phyloP scores from a whole-genome alignment of 257 asterid species.

The Petunia axillaris region DNA sequence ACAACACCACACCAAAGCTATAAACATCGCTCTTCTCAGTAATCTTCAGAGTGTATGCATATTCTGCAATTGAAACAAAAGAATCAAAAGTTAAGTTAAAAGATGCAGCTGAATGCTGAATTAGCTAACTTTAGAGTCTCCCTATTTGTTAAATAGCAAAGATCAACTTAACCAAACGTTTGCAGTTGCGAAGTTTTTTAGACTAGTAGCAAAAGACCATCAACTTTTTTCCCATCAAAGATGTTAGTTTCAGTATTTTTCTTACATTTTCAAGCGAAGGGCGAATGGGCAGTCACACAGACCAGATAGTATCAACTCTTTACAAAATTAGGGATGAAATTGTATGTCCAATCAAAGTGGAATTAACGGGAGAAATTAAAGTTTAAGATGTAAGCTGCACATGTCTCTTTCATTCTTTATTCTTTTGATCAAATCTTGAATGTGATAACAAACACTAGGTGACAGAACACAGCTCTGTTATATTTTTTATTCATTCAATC shows the following conservation, averaged over 20 bases:
- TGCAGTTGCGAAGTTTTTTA: not conserved
- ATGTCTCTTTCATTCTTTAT: not conserved
- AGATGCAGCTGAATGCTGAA: not conserved
- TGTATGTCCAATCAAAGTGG: conserved; percentile 20
- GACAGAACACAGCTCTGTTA: conserved; percentile 17
- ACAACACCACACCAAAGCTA: conserved; percentile 72
- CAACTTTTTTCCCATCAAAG: not conserved
- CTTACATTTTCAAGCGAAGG: not conserved
- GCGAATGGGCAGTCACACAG: not conserved
- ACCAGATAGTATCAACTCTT: not conserved
- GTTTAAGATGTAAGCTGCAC: not conserved
- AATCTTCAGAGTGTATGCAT: conserved; percentile 70
- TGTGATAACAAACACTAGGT: conserved; percentile 12
- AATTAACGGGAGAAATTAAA: not conserved
- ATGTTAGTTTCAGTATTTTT: not conserved
- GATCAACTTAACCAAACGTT: conserved; percentile 8
- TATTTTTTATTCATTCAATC: conserved; percentile 5
- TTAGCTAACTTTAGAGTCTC: not conserved
- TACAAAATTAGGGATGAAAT: conserved; percentile 17
- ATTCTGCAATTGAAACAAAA: conserved; percentile 50
- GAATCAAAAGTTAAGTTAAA: not conserved
- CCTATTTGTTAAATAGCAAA: not conserved
- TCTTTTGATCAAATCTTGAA: not conserved
- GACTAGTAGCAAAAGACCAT: not conserved
- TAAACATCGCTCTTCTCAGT: conserved; percentile 85